These are phyloP conservation scores for Zymoseptoria pseudotritici DNA, from an alignment of 2,329 filamentous ascomycete genomes.

Conservation along the genomic window DNA sequence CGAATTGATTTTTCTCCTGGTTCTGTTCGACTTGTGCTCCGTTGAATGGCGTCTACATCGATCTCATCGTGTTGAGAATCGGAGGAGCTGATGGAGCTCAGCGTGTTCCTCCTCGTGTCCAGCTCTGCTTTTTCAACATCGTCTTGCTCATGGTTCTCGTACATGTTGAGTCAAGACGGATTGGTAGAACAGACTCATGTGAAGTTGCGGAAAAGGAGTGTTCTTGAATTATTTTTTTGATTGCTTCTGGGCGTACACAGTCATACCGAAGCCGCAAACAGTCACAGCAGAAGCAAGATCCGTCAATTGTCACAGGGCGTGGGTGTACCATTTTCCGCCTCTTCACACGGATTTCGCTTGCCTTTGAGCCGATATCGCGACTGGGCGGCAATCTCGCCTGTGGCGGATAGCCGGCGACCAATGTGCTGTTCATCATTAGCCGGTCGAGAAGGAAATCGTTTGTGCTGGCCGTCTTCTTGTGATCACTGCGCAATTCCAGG, in stretches of 20 bases:
- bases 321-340: not conserved
- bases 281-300: not conserved
- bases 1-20: not conserved
- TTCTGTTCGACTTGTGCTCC: not conserved
- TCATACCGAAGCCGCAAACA: not conserved
- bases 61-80: too few species aligned
- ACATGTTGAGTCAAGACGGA: not conserved
- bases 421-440: not conserved
- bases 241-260: not conserved
- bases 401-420: not conserved
- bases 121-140: not conserved
- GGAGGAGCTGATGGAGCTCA: not conserved
- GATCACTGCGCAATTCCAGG: not conserved
- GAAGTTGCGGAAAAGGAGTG: not conserved
- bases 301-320: not conserved
- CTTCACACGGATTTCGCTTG: not conserved
- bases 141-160: not conserved
- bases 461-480: not conserved
- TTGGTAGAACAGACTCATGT: not conserved
- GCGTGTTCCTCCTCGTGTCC: not conserved
- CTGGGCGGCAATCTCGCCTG: not conserved
- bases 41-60: not conserved
- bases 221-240: not conserved
- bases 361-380: not conserved
- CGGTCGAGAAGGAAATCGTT: not conserved